These are phyloP conservation scores for Erysimum cheiranthoides DNA, from an alignment of 345 rosid species.

Conservation along the genomic window DNA sequence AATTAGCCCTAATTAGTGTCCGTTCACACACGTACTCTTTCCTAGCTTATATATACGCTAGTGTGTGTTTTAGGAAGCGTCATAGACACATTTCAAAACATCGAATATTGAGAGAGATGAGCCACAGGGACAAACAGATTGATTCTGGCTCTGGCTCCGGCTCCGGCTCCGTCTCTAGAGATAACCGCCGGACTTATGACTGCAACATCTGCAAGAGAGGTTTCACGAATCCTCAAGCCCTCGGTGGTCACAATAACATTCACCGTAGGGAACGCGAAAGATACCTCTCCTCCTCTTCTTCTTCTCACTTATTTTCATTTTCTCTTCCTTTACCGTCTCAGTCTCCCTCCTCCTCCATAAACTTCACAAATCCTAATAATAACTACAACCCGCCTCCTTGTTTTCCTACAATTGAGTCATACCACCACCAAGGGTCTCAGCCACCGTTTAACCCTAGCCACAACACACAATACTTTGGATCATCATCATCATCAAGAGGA, in stretches of 20 bases:
- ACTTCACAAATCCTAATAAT: constrained; percentile 25
- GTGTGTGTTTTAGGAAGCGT: constrained; percentile 14
- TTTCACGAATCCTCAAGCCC: constrained; percentile 87
- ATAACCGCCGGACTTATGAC: constrained; percentile 57
- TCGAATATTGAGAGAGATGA: constrained; percentile 29
- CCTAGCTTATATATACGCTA: constrained; percentile 23
- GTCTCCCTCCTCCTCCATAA: constrained; percentile 5
- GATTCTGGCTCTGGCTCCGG: constrained; percentile 6
- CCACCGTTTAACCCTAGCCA: constrained; percentile 28
- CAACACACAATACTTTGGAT: constrained; percentile 29
- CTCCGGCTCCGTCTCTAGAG: constrained; percentile 1
- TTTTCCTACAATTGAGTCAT: constrained; percentile 33
- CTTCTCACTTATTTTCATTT: constrained; percentile 21
- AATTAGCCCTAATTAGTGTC: not conserved
- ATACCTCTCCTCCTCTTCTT: constrained; percentile 9
- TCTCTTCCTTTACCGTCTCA: constrained; percentile 13
- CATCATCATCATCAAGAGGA: constrained; percentile 17
- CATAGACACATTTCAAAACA: constrained; percentile 23
- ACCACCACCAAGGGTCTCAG: constrained; percentile 30
- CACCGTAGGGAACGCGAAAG: constrained; percentile 60
- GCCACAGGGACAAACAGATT: constrained; percentile 23
- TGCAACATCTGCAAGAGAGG: constrained; percentile 85
- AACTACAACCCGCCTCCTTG: constrained; percentile 20
- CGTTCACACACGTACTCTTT: not conserved
- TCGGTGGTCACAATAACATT: constrained; percentile 93